phyloP scores from a whole-genome alignment of 495 filamentous ascomycete species.

The Barbatosphaeria neglecta region DNA sequence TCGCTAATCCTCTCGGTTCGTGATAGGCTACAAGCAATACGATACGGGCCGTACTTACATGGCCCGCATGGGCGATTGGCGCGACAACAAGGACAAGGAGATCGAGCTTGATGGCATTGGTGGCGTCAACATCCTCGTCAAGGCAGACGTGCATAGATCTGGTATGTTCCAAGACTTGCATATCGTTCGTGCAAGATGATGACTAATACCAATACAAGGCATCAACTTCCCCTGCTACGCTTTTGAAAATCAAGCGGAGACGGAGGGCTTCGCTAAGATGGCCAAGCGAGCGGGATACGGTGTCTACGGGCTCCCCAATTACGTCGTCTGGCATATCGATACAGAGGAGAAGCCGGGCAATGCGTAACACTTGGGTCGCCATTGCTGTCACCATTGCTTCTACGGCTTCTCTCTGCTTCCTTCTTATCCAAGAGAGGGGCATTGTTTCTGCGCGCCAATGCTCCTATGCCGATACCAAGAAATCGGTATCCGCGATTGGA shows the following conservation, averaged over 20 bases:
- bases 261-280: constrained; percentile 97
- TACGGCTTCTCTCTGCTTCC: background rate
- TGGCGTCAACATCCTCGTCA: constrained; percentile 93
- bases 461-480: constrained; percentile 11
- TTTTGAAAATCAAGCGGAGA: constrained; percentile 98
- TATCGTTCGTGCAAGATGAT: background rate
- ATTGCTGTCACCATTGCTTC: constrained; percentile 4
- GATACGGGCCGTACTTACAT: constrained; percentile 81
- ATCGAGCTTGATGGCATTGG: constrained; percentile 90
- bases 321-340: constrained; percentile 97
- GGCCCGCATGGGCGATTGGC: constrained; percentile 81
- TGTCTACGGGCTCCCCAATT: constrained; percentile 88
- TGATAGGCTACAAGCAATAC: constrained; percentile 77
- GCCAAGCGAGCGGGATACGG: constrained; percentile 92
- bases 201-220: constrained; percentile 34
- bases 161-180: constrained; percentile 38
- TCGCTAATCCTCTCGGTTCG: too few relatives aligned
- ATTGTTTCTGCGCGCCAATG: constrained; percentile 7
- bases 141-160: constrained; percentile 91
- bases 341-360: constrained; percentile 97
- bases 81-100: constrained; percentile 79
- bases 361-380: constrained; percentile 16
- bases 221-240: constrained; percentile 97
- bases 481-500: constrained; percentile 15
- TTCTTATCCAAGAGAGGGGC: background rate